Evolutionary conservation across 2,329 filamentous ascomycete genomes (phyloP), one percentile per base, ranked within the genome.

Genomic region (Fonsecaea pedrosoi): DNA sequence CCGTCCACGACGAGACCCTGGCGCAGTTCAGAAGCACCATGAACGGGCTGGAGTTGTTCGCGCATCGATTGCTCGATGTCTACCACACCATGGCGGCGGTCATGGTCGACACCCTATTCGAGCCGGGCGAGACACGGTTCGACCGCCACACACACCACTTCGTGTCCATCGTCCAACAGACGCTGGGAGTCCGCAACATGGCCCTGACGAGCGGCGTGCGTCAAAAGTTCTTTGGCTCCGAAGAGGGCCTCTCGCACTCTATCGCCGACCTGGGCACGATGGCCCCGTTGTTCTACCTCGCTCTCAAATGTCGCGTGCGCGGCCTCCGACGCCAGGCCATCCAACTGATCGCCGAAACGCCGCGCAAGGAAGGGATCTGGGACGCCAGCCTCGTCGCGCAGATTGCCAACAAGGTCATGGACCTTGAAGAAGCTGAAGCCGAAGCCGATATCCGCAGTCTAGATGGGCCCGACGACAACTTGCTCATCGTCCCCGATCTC

Each of bases 241-340:
- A 38, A 40, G 32, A 32, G 1, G 59, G 59, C 8, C 59, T 61
- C 10, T 48, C 59, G 34, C 59, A 61, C 18, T 61, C 59, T 34
- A 60, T 69, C 18, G 45, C 53, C 10, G 77, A 79, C 40, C 71
- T 75, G 13, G 77, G 77, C n/a, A 77, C 66, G 48, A 70, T 75
- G 64, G 71, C 74, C 0, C 75, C 76, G 3, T 55, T 79, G 9
- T 78, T 77, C 54, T 78, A 75, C 58, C 73, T 73, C 0, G 73
- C 75, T 9, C 59, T 76, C 0, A 77, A 77, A 55, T 78, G 77
- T 62, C 77, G 77, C 2, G 62, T 73, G 25, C 74, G 70, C n/a
- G 70, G 68, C n/a, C 67, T 78, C 60, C 70, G 77, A 12, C 64
- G 69, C 2, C 71, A 75, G 34, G 74, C 76, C 3, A 69, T 74